Evolutionary conservation across 768 basidiomycete species (phyloP), one percentile per base, ranked within the genome.

Genomic region (Lactarius deliciosus): DNA sequence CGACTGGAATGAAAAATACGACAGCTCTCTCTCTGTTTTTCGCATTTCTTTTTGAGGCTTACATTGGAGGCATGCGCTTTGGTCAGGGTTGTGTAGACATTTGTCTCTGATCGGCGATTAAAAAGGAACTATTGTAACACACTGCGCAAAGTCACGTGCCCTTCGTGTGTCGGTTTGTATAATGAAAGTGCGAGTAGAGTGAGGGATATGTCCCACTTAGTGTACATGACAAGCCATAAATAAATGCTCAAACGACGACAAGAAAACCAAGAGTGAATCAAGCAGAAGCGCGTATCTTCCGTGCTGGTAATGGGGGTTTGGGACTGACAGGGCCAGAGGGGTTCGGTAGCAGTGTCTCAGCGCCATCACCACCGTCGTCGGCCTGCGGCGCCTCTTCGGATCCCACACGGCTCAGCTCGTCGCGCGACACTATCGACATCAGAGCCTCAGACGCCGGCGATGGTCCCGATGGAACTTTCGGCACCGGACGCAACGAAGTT

Each of bases 371-470:
- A 43, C 45, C 53, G 65, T 50, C 60, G 60, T 62, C 64, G 15
- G n/a, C 50, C 25, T 60, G 53, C 28, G 30, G 34, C 36, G 36
- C 36, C 22, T 13, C 57, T 34, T 54, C 61, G 40, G 40, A 36
- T 36, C 28, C 43, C 38, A 15, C 60, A 60, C 61, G 77, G 70
- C 43, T 61, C 70, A 32, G 75, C 62, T 73, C 70, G 70, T 79
- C 77, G 61, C 75, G 74, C 57, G 74, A 70, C 34, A 77, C 86
- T 61, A 90, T 87, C 47, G 79, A 80, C 76, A 87, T 84, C 32
- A 89, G 78, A 13, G 81, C 80, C 50, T 83, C 81, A 25, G 85
- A 84, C 4, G 88, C 85, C 1, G 81, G 76, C 22, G 76, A 78
- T 61, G 72, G 10, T 22, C 8, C 13, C 55, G 57, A 38, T 43